phyloP scores from a whole-genome alignment of 169 alveolate species.

The Besnoitia besnoiti region DNA sequence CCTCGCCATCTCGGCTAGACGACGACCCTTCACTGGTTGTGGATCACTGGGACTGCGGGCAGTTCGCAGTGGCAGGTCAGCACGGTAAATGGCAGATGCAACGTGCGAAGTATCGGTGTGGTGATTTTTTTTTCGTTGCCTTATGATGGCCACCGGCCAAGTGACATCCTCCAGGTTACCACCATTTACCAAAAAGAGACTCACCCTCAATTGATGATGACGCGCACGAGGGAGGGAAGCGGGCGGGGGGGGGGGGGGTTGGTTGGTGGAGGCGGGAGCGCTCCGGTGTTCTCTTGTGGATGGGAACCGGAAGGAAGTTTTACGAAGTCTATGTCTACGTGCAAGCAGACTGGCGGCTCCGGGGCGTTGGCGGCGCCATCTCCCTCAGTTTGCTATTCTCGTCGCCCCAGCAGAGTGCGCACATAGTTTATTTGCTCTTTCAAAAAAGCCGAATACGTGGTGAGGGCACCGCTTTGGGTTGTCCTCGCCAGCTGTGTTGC shows the following conservation, averaged over 20 bases:
- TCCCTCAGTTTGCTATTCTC: not conserved
- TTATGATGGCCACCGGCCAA: too few relatives aligned
- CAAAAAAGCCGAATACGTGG: not conserved
- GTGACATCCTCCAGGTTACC: not conserved
- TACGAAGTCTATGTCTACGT: not conserved
- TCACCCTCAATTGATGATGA: too few relatives aligned
- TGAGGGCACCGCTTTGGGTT: not conserved
- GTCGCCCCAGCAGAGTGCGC: not conserved
- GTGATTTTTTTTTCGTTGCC: too few relatives aligned
- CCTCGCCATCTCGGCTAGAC: not conserved
- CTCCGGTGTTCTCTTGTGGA: not conserved
- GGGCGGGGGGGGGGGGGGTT: not conserved
- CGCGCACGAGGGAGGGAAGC: too few relatives aligned
- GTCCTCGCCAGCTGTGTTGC: not conserved
- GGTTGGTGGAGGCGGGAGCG: not conserved
- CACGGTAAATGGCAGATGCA: too few relatives aligned
- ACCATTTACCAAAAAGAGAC: not conserved
- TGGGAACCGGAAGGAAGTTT: not conserved
- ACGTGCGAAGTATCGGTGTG: too few relatives aligned
- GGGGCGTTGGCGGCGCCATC: not conserved
- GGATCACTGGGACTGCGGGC: too few relatives aligned
- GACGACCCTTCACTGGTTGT: not conserved
- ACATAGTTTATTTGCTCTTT: not conserved
- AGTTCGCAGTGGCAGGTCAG: too few relatives aligned
- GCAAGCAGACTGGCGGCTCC: not conserved